phyloP scores from a whole-genome alignment of 2,329 filamentous ascomycete species.

The Bipolaris victoriae region DNA sequence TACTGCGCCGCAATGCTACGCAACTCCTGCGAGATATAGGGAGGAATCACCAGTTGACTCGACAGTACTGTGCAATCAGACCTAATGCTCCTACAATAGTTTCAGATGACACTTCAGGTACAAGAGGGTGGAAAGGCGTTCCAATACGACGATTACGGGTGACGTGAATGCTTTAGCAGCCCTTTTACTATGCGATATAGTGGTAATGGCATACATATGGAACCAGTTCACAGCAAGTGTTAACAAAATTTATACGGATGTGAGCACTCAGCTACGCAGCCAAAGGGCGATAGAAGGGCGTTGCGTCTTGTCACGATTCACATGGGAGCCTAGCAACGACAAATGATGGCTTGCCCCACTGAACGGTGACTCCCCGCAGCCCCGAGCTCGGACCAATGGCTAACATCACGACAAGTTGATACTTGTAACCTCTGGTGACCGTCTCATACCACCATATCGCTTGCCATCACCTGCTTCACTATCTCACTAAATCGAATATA shows the following conservation, averaged over 20 bases:
- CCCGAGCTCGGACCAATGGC: constrained; percentile 17
- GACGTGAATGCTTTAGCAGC: background rate
- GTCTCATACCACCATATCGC: constrained; percentile 5
- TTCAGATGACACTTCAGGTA: background rate
- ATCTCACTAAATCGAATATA: background rate
- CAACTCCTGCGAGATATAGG: background rate
- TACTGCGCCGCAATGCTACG: too few relatives aligned
- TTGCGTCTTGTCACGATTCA: background rate
- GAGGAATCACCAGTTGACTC: too few relatives aligned
- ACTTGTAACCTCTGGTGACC: constrained; percentile 7
- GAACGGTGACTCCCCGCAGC: constrained; percentile 17
- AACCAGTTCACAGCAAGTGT: background rate
- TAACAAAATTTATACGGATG: background rate
- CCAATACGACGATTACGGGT: background rate
- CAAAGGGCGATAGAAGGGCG: constrained; percentile 15
- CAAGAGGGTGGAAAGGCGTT: background rate
- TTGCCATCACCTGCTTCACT: constrained; percentile 3
- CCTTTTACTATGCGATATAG: too few relatives aligned
- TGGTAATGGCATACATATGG: background rate
- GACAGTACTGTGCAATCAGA: background rate
- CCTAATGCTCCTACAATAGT: background rate
- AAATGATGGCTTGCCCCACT: constrained; percentile 8
- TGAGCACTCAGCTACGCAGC: too few relatives aligned
- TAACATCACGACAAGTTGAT: constrained; percentile 15
- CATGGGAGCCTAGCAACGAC: constrained; percentile 2